A percentile compares a stretch with the other conserved stretches of the same genome.
Conservation (phyloP, 495 filamentous ascomycete species). For the Physcia stellaris region DNA sequence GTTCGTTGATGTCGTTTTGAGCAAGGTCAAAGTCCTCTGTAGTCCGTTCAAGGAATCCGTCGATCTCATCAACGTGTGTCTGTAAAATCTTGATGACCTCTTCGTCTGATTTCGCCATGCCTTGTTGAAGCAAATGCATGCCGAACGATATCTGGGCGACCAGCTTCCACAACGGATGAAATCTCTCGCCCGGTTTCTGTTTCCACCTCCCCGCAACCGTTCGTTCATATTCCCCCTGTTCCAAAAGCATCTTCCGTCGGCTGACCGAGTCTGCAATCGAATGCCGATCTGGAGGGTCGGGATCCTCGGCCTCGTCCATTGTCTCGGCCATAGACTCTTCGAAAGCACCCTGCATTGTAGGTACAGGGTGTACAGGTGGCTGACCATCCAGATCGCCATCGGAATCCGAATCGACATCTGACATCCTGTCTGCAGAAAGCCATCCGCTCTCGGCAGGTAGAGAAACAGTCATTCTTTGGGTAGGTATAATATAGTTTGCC, state of each 20-base stretch:
- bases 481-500: neutral
- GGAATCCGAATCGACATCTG: constrained; percentile 14
- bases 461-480: neutral
- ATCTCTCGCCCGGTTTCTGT: constrained; percentile 48
- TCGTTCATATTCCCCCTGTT: constrained; percentile 46
- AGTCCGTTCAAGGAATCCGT: constrained; percentile 74
- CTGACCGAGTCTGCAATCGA: constrained; percentile 49
- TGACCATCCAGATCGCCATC: constrained; percentile 19
- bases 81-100: constrained; percentile 84
- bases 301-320: constrained; percentile 27
- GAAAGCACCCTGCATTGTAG: constrained; percentile 79
- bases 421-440: constrained; percentile 15
- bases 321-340: constrained; percentile 81
- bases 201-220: constrained; percentile 63
- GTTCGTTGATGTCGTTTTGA: constrained; percentile 55
- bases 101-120: constrained; percentile 72
- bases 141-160: constrained; percentile 90
- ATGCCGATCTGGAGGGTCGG: constrained; percentile 30
- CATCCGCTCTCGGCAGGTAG: constrained; percentile 10
- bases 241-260: constrained; percentile 55
- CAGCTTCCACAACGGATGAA: constrained; percentile 82
- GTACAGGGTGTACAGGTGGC: constrained; percentile 61
- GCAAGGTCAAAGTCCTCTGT: constrained; percentile 79
- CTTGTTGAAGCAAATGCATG: constrained; percentile 73
- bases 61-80: constrained; percentile 83